Evolutionary conservation across 75 land plant species (phyloP), one percentile per base, ranked within the genome.

Genomic region (Cryptomeria japonica): DNA sequence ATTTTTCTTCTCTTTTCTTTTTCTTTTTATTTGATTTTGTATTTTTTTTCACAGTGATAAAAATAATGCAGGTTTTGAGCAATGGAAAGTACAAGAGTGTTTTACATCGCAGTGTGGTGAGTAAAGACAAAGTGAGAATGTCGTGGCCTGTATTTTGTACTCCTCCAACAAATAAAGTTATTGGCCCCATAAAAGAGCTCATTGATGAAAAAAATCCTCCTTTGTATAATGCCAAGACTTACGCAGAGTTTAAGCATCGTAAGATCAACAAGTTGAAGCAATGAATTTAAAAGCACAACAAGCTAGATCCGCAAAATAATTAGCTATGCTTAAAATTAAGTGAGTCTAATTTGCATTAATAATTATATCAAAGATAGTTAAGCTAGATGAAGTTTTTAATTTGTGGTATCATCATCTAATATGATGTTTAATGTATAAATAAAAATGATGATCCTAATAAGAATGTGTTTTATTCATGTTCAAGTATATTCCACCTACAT

Each of bases 81-180:
- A 95, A 93, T 85, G 95, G 96, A 1, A 89, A 76, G 87, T 95
- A 93, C 89, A 93, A 93, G 88, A 95, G 96, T 89, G 92, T 95
- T 90, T 90, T 94, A 79, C 96, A 95, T 84, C 87, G 93, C 34
- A 91, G 88, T 32, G 25, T 91, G 42, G 90, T 92, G 87, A 92
- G 80, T 91, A 88, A 89, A 70, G 90, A 91, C 2, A 82, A 84
- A 19, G 90, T 83, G 51, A 88, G 95, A 34, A 78, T 95, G 87
- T 92, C 93, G 14, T 87, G 95, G 91, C 93, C 95, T 0, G 88
- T 91, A 68, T 95, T 93, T 42, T 84, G 86, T 56, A 84, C 28
- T 14, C 94, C 95, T 11, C 92, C 94, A 0, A 5, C 18, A 11
- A 86, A 93, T 16, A 55, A 86, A 28, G 84, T 90, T 31, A 85